A percentile compares a stretch with the other conserved stretches of the same genome.
phyloP scores from a whole-genome alignment of 1,284 basidiomycete genomes.

The Caloboletus inedulis region DNA sequence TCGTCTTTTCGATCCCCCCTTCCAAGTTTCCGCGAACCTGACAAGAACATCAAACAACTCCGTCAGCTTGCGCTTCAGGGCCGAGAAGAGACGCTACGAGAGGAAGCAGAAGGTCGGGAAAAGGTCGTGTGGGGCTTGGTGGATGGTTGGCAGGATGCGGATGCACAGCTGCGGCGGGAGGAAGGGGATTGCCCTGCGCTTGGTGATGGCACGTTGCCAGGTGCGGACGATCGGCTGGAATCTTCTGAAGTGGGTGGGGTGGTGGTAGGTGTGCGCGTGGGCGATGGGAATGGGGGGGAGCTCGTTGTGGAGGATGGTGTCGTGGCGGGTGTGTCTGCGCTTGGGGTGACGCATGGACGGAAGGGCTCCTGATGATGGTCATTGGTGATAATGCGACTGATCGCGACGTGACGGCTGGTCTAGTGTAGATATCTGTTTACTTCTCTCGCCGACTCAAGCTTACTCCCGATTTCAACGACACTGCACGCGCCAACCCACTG shows the following conservation, averaged over 20 bases:
- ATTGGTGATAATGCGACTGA: too few species aligned
- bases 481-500: neutral
- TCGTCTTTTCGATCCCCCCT: neutral
- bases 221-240: neutral
- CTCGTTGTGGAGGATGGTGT: neutral
- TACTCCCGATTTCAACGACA: too few species aligned
- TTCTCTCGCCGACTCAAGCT: too few species aligned
- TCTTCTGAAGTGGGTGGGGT: neutral
- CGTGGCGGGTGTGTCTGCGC: neutral
- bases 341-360: neutral
- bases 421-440: too few species aligned
- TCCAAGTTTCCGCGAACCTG: constrained; percentile 19
- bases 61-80: constrained; percentile 27
- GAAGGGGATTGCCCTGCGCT: neutral
- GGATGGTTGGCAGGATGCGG: constrained; percentile 4
- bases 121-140: constrained; percentile 28
- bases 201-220: constrained; percentile 6
- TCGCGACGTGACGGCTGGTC: too few species aligned
- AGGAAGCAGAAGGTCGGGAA: constrained; percentile 25
- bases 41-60: constrained; percentile 13
- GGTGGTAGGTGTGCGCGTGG: neutral
- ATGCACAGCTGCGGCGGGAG: neutral
- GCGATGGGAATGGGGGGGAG: neutral
- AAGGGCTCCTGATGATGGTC: neutral
- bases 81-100: constrained; percentile 24